These are phyloP conservation scores for Limnanthes douglasii DNA, from an alignment of 345 rosid species.

Conservation along the genomic window DNA sequence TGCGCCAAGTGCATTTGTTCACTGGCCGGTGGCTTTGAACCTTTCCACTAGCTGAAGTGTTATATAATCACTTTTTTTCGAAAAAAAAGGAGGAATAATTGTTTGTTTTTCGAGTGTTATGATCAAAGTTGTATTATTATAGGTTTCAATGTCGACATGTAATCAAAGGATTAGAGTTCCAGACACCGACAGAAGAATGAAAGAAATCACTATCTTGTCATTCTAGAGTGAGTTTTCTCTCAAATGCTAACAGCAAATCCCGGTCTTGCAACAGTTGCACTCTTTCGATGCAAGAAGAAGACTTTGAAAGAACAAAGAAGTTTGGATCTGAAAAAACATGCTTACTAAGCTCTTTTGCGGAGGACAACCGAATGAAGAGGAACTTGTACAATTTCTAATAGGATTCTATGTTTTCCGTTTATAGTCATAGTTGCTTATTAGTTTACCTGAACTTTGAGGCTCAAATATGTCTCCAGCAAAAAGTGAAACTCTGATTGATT, in stretches of 20 bases:
- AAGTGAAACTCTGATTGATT: no score
- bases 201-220: neutral
- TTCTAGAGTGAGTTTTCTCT: neutral
- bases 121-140: conserved; percentile 1
- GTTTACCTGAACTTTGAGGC: no score
- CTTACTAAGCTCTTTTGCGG: neutral
- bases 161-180: conserved; percentile 50
- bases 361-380: neutral
- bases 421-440: no score
- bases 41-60: no score
- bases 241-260: no score
- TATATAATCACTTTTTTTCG: neutral
- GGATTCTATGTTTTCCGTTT: no score
- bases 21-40: no score
- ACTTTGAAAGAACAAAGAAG: conserved; percentile 4
- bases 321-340: conserved; percentile 2
- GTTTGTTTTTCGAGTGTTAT: neutral
- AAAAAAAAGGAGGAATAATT: neutral
- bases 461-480: no score
- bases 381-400: neutral
- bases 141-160: conserved; percentile 89
- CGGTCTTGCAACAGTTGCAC: conserved; percentile 2
- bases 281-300: conserved; percentile 6
- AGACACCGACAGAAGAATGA: conserved; percentile 44
- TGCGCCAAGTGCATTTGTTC: no score